A percentile compares a stretch with the other conserved stretches of the same genome.
Conservation (phyloP, 805 yeast species). For the Lachancea quebecensis region DNA sequence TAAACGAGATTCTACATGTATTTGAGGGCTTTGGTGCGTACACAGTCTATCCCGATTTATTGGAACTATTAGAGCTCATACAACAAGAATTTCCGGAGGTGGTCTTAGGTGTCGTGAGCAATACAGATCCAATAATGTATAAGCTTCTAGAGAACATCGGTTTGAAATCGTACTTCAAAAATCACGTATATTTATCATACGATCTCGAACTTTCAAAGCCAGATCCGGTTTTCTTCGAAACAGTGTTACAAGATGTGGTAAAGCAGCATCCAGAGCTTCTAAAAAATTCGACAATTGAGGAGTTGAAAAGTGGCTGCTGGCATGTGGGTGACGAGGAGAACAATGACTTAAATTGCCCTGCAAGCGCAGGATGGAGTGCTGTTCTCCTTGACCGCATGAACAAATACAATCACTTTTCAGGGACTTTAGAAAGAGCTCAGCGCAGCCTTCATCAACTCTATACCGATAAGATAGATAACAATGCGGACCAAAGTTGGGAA, state of each 20-base stretch:
- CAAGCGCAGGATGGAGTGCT: constrained; percentile 55
- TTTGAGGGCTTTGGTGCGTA: constrained; percentile 51
- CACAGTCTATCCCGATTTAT: constrained; percentile 46
- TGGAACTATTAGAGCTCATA: constrained; percentile 36
- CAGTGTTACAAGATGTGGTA: constrained; percentile 28
- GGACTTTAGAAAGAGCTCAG: constrained; percentile 1
- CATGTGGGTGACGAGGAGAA: constrained; percentile 60
- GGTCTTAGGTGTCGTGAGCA: constrained; percentile 44
- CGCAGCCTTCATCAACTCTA: constrained; percentile 19
- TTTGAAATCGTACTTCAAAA: constrained; percentile 36
- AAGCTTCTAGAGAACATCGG: constrained; percentile 42
- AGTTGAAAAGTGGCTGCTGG: constrained; percentile 37
- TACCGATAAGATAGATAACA: constrained; percentile 24
- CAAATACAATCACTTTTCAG: constrained; percentile 22
- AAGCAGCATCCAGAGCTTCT: constrained; percentile 18
- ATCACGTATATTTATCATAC: constrained; percentile 46
- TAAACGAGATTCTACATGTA: constrained; percentile 39
- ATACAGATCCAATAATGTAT: constrained; percentile 54
- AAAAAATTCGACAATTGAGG: constrained; percentile 9
- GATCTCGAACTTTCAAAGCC: constrained; percentile 53
- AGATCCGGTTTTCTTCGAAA: constrained; percentile 39
- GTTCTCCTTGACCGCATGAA: constrained; percentile 44
- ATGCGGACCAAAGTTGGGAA: constrained; percentile 17
- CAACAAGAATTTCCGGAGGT: constrained; percentile 29
- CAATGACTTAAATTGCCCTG: constrained; percentile 49